Conservation (phyloP, 257 asterid species). For the Perilla frutescens region DNA sequence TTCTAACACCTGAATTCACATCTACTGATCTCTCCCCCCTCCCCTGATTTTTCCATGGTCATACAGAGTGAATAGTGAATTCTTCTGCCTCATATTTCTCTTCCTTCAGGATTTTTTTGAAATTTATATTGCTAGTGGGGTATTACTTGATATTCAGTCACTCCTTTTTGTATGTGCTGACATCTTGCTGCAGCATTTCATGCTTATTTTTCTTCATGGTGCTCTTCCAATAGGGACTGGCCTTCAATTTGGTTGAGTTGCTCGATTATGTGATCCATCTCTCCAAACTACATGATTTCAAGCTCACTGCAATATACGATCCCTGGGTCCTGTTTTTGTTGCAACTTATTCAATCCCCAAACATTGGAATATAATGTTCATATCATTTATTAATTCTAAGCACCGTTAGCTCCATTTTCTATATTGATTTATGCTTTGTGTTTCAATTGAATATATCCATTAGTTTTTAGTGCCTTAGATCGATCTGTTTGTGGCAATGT, state of each 20-base stretch:
- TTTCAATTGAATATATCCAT: background rate
- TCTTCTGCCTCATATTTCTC: constrained; percentile 4
- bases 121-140: background rate
- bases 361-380: background rate
- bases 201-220: constrained; percentile 6
- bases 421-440: constrained; percentile 12
- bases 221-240: constrained; percentile 17
- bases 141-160: background rate
- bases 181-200: constrained; percentile 30
- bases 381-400: constrained; percentile 5
- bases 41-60: background rate
- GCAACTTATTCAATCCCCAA: background rate
- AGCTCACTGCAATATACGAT: constrained; percentile 15
- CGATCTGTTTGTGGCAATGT: constrained; percentile 14
- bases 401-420: background rate
- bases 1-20: constrained; percentile 11
- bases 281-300: constrained; percentile 21
- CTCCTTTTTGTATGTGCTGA: constrained; percentile 23
- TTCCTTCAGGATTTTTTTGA: background rate
- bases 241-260: constrained; percentile 18
- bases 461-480: background rate
- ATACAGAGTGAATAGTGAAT: background rate
- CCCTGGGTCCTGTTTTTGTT: background rate
- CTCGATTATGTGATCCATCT: background rate
- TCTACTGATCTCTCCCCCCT: background rate